Percentiles rank a stretch among this genome's conserved stretches.
Conservation (phyloP, 306 rosid genomes). For the Pueraria montana region DNA sequence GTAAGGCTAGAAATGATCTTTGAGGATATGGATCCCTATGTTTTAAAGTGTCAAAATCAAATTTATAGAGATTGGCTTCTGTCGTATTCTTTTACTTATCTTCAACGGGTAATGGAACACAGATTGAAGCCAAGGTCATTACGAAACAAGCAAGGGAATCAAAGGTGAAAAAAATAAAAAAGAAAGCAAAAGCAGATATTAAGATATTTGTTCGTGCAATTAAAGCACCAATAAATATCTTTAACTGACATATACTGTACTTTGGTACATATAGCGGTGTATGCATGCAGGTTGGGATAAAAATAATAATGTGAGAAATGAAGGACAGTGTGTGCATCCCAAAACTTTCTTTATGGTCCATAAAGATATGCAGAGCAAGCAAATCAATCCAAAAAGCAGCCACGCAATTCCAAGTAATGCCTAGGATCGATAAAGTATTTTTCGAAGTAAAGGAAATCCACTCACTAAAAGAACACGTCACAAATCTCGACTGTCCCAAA, state of each 20-base stretch:
- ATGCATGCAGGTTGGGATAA: too few species aligned
- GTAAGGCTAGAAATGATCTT: background rate
- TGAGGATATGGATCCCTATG: slow-evolving; percentile 11
- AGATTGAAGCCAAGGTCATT: slow-evolving; percentile 27
- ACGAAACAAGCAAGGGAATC: slow-evolving; percentile 23
- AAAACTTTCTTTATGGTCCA: background rate
- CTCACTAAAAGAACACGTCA: slow-evolving; percentile 28
- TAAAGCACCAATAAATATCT: background rate
- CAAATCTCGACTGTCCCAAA: background rate
- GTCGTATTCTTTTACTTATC: slow-evolving; percentile 46
- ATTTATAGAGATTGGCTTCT: slow-evolving; percentile 42
- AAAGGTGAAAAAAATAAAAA: slow-evolving; percentile 4
- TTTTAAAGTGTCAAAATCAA: slow-evolving; percentile 51
- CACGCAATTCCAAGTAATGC: slow-evolving; percentile 44
- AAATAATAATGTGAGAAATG: background rate
- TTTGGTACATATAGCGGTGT: background rate
- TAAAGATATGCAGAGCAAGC: background rate
- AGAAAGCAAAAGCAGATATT: too few species aligned
- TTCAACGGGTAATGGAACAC: slow-evolving; percentile 45
- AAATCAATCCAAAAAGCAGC: slow-evolving; percentile 9
- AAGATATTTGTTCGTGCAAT: background rate
- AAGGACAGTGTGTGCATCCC: background rate
- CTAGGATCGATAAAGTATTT: slow-evolving; percentile 53
- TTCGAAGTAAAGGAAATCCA: background rate
- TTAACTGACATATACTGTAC: too few species aligned